Evolutionary conservation across 2,329 filamentous ascomycete species (phyloP), one percentile per base, ranked within the genome.

Genomic region (Onygenales sp.): DNA sequence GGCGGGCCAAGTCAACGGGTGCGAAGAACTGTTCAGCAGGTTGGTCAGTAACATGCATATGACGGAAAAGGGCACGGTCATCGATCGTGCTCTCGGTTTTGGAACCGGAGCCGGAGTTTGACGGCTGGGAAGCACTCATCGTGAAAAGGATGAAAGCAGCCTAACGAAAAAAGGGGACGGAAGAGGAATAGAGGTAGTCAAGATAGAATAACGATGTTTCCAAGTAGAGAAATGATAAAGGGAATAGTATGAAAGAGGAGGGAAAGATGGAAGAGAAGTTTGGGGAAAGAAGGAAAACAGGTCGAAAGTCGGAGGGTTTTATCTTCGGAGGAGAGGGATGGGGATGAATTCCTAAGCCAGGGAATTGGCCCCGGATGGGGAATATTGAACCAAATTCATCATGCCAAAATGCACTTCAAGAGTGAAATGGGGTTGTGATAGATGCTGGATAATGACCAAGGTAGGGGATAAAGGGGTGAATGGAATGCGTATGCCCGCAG

Each of bases 1-100:
- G 81, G 51, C 64, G 61, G 11, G 66, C 64, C 35, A 64, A 63
- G 7, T 67, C 59, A 1, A 66, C 63, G 0, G 66, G 43, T n/a
- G 55, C 46, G 33, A 59, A 58, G 14, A 52, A 56, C 57, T 60
- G 50, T 13, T 59, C 57, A 35, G 51, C 41, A 55, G 54, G 48
- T 35, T 49, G 47, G 38, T 58, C 54, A 47, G 46, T 57, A 49
- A 54, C 35, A 47, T 57, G 47, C 35, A 47, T 39, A 42, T 55
- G 53, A 39, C 55, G 52, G 14, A 57, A 46, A 36, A n/a, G 14
- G 3, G 51, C 31, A 36, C 39, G 5, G 10, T 51, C 52, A 27
- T 54, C 50, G n/a, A 39, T 14, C 44, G 36, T 48, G 3, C 32
- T 36, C 7, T 43, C 42, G 21, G 50, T 14, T n/a, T 48, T 48